Percentiles rank a stretch among this genome's conserved stretches.
Evolutionary conservation across 1,284 basidiomycete species (phyloP).

Genomic region (Sporisorium sorghi): DNA sequence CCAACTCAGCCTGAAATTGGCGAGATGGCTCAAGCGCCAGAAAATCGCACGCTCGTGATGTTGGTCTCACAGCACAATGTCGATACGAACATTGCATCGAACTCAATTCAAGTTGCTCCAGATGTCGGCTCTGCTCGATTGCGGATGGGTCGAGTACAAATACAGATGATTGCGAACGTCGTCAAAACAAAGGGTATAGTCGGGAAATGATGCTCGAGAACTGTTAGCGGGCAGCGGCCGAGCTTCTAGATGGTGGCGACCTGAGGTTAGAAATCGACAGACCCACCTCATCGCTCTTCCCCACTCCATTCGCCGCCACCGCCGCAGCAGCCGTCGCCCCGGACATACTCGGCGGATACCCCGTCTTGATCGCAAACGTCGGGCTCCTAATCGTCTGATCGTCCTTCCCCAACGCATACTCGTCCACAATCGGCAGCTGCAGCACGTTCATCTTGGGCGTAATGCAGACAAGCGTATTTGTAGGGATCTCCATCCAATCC

Average conservation of each 20-base stretch:
- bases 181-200: constrained; percentile 10
- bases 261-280: constrained; percentile 1
- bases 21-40: constrained; percentile 7
- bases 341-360: constrained; percentile 49
- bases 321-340: constrained; percentile 20
- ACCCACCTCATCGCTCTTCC: background rate
- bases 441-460: constrained; percentile 80
- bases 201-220: background rate
- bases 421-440: constrained; percentile 92
- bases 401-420: constrained; percentile 71
- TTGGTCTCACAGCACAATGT: too few relatives aligned
- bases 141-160: background rate
- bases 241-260: constrained; percentile 4
- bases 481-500: constrained; percentile 96
- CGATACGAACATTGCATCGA: too few relatives aligned
- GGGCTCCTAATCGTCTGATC: constrained; percentile 31
- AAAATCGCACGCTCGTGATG: too few relatives aligned
- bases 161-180: too few relatives aligned
- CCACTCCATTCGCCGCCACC: background rate
- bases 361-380: constrained; percentile 50
- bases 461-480: constrained; percentile 81
- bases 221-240: background rate
- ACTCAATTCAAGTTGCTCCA: too few relatives aligned
- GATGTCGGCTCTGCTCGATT: background rate
- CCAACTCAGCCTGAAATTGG: background rate